These are phyloP conservation scores for Fusarium praegraminearum DNA, from an alignment of 2,329 filamentous ascomycete species.

Conservation along the genomic window DNA sequence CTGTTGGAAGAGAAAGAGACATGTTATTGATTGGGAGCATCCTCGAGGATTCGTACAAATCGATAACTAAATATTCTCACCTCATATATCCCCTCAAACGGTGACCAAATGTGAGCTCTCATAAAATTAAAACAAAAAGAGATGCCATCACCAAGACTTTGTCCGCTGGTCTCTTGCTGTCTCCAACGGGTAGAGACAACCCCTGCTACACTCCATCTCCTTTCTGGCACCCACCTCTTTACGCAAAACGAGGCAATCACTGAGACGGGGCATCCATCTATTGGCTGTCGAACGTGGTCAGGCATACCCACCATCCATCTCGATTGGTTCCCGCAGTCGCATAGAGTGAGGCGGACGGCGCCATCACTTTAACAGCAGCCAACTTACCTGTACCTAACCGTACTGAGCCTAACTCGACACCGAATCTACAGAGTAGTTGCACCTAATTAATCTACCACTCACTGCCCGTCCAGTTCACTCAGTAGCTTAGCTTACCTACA, in stretches of 20 bases:
- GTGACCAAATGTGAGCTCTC: constrained; percentile 16
- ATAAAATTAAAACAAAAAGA: not conserved
- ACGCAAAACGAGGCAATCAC: constrained; percentile 48
- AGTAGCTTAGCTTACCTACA: not conserved
- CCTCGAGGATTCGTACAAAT: constrained; percentile 12
- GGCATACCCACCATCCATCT: constrained; percentile 37
- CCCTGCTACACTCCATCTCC: constrained; percentile 41
- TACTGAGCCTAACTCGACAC: constrained; percentile 1
- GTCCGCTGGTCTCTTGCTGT: constrained; percentile 4
- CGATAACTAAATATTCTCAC: not conserved
- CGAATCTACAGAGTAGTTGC: not conserved
- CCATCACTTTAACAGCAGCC: constrained; percentile 22
- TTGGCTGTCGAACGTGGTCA: constrained; percentile 43
- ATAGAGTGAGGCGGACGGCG: constrained; percentile 48
- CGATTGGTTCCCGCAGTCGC: constrained; percentile 45
- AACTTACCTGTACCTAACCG: not conserved
- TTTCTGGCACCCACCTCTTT: constrained; percentile 39
- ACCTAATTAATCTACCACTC: not conserved
- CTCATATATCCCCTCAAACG: constrained; percentile 2
- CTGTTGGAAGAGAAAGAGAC: not conserved
- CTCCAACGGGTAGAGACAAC: constrained; percentile 27
- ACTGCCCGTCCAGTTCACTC: not conserved
- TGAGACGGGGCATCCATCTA: constrained; percentile 44
- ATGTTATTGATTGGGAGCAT: constrained; percentile 10
- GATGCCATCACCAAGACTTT: constrained; percentile 32